phyloP scores from a whole-genome alignment of 371 early-diverging fungal species.

The Saksenaea vasiformis region DNA sequence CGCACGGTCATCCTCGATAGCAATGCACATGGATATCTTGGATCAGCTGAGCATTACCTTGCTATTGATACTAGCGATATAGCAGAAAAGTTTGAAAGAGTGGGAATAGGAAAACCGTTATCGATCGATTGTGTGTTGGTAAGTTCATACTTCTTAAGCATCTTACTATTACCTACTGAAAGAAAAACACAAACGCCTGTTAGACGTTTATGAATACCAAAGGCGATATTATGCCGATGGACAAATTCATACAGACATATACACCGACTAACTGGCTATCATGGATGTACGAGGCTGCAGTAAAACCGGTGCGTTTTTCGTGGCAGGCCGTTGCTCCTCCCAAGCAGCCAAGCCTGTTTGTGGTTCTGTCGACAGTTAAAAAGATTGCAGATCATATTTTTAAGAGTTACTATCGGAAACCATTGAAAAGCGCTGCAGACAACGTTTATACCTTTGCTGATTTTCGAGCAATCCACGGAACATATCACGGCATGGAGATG shows the following conservation, averaged over 20 bases:
- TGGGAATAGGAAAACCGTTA: slow-evolving; percentile 22
- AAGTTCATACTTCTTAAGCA: neutral
- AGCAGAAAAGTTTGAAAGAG: slow-evolving; percentile 6
- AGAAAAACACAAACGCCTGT: neutral
- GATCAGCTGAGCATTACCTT: slow-evolving; percentile 9
- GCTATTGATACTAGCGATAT: slow-evolving; percentile 14
- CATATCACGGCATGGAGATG: slow-evolving; percentile 19
- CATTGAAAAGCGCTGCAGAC: slow-evolving; percentile 20
- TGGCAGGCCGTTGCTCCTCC: neutral
- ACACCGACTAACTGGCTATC: slow-evolving; percentile 11
- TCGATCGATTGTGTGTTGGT: slow-evolving; percentile 20
- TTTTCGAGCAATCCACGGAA: slow-evolving; percentile 30
- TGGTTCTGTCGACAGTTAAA: slow-evolving; percentile 39
- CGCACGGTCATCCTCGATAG: slow-evolving; percentile 24
- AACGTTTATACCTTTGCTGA: slow-evolving; percentile 34
- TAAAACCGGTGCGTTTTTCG: neutral
- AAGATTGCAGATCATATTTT: slow-evolving; percentile 20
- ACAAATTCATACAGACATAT: slow-evolving; percentile 17
- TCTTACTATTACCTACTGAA: neutral
- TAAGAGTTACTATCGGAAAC: slow-evolving; percentile 13
- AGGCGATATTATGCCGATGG: slow-evolving; percentile 30
- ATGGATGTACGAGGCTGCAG: slow-evolving; percentile 10
- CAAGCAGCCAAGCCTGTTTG: slow-evolving; percentile 14
- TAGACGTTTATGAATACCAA: slow-evolving; percentile 14
- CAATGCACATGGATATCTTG: slow-evolving; percentile 19